Base-by-base conservation (phyloP, 768 basidiomycete genomes). In the Rhizopogon sp. region DNA sequence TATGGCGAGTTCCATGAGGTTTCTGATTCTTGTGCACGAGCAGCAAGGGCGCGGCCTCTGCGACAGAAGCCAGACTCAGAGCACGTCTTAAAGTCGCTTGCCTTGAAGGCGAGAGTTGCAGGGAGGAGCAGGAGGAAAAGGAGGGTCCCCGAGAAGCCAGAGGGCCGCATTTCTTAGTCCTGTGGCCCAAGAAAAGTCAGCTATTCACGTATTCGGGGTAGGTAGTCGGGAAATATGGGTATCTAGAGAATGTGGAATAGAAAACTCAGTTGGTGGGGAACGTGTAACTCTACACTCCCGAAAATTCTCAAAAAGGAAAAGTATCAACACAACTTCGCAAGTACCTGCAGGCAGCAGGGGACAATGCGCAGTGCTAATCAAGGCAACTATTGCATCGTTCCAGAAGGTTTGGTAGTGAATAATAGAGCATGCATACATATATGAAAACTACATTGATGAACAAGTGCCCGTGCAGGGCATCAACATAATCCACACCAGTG, bases 61-160 rank as follows among this genome's bases (percentile, higher is more conserved):
- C 91, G 82, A 76, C 96, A 98, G 73, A 99, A 98, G 16, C 90
- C 93, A 0, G 93, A 83, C 70, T 99, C 91, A n/a, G 80, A 78
- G 66, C 96, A 98, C 54, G 84, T 92, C 71, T 97, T 98, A 79
- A 95, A 99, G 71, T 98, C 92, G 56, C 87, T 79, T 20, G 78
- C 74, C 73, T 90, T 90, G 72, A 90, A 82, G 39, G 87, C 83
- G 28, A 79, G 62, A n/a, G 39, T 8, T 37, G 47, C 10, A 37
- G 35, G 47, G 20, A 37, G 5, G 4, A 37, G 60, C 16, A 74
- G 62, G 43, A 69, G 62, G 54, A 76, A 64, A 57, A 77, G 50
- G n/a, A 69, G 22, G 11, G 20, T 35, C 33, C 46, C 20, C 14
- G 17, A 17, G 17, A 41, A 10, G 17, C 17, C 17, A 17, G 10